Base-by-base conservation (phyloP, 2,329 filamentous ascomycete species). In the Microdochium nivale region DNA sequence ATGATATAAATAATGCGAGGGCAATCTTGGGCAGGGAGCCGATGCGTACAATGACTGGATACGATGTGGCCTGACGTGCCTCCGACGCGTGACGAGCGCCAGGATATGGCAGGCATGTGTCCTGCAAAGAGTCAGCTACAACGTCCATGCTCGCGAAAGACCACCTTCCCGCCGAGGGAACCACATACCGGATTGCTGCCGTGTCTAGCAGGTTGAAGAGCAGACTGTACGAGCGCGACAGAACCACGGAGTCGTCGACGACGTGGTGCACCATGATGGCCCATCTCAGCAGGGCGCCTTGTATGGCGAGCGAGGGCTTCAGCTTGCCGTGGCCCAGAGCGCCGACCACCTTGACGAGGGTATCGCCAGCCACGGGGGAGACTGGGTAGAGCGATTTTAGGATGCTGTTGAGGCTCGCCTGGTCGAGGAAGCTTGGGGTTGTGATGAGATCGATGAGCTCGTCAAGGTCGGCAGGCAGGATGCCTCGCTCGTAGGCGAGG, bases 181-280 rank as follows among this genome's bases (percentile, higher is more conserved):
- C 27, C 40, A 30, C 59, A 50, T 70, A 87, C 77, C 87, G 79
- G 54, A 90, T 79, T 53, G 83, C 86, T 49, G 88, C 85, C 60
- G 88, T 92, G 62, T 95, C 88, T 5, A 95, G 76, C 56, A 92
- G 73, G 56, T 88, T 88, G 64, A 95, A 95, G 3, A 95, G 67
- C 19, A 92, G 80, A 0, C 82, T 76, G 61, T 95, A 95, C 1
- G 86, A 72, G 55, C 82, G 83, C 4, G 83, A 83, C 48, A 95
- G 67, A 9, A 84, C 70, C 7, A 70, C 72, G 47, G 79, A 76
- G 40, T 82, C 78, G 51, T 88, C 81, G 21, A 94, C 67, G 47
- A 85, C 71, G 58, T 90, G 85, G 61, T 91, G 84, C 3, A 89
- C 78, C 68, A 88, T 81, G 52, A 90, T 78, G 49, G 95, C 73